Percentiles rank a stretch among this genome's conserved stretches.
These are phyloP conservation scores for Rhizophora mangle DNA, from an alignment of 345 rosid species.

Conservation along the genomic window DNA sequence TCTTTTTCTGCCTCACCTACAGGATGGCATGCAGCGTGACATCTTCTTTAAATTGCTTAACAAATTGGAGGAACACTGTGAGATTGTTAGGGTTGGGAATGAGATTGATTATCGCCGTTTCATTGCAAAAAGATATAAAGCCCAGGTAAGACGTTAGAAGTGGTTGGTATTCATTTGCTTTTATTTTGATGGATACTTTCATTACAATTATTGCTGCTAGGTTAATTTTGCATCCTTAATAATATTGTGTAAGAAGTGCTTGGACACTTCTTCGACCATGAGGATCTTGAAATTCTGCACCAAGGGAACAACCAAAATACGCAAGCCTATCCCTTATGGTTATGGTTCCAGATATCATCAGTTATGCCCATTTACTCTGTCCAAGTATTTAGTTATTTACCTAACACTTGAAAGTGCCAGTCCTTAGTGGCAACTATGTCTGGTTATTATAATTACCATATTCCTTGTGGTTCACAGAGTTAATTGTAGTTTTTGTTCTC, in stretches of 20 bases:
- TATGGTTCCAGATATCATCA: background rate
- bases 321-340: background rate
- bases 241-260: too few relatives aligned
- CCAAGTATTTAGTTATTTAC: background rate
- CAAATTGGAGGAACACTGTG: constrained; percentile 75
- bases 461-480: background rate
- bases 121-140: constrained; percentile 54
- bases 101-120: constrained; percentile 84
- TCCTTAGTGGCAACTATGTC: background rate
- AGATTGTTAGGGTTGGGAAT: constrained; percentile 65
- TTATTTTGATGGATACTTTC: background rate
- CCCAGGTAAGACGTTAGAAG: constrained; percentile 37
- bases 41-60: constrained; percentile 66
- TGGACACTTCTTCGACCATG: too few relatives aligned
- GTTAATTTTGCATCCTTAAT: too few relatives aligned
- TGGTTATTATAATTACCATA: background rate
- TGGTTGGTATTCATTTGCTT: background rate
- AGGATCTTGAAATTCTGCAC: too few relatives aligned
- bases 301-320: background rate
- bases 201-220: too few relatives aligned
- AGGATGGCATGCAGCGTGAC: constrained; percentile 95
- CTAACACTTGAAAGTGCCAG: background rate
- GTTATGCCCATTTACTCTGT: background rate
- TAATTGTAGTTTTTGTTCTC: background rate
- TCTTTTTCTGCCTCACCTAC: constrained; percentile 25